These are phyloP conservation scores for Penicillium sp. DNA, from an alignment of 2,329 filamentous ascomycete genomes.

Conservation along the genomic window DNA sequence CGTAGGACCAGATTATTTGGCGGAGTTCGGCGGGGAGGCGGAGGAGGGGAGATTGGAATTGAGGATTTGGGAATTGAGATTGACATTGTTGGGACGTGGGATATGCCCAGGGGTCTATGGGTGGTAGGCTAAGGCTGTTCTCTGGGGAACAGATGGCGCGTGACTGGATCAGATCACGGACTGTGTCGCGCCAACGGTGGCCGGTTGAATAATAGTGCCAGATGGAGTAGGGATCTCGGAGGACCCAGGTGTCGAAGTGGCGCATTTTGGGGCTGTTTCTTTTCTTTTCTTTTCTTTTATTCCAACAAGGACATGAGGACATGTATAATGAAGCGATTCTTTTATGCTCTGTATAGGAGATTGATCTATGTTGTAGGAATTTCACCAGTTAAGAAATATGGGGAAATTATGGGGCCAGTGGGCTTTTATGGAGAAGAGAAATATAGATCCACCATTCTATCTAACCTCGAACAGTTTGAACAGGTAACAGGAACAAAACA, in stretches of 20 bases:
- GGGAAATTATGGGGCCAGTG: conserved; percentile 13
- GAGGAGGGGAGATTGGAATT: conserved; percentile 23
- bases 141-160: conserved; percentile 37
- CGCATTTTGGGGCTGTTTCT: conserved; percentile 26
- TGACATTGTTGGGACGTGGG: not conserved
- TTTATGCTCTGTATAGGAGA: not conserved
- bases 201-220: conserved; percentile 41
- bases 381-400: not conserved
- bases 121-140: not conserved
- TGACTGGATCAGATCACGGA: conserved; percentile 37
- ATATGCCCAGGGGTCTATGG: conserved; percentile 18
- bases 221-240: conserved; percentile 42
- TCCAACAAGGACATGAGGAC: not conserved
- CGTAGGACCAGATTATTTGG: conserved; percentile 39
- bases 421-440: conserved; percentile 4
- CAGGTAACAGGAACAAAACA: not conserved
- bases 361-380: not conserved
- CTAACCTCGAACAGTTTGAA: not conserved
- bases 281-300: no score
- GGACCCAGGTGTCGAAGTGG: conserved; percentile 41
- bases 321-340: not conserved
- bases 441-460: not conserved
- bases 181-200: conserved; percentile 36
- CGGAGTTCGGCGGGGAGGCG: conserved; percentile 39
- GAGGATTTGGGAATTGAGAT: not conserved